Conservation (phyloP, 495 filamentous ascomycete genomes). For the Aspergillus baeticus region DNA sequence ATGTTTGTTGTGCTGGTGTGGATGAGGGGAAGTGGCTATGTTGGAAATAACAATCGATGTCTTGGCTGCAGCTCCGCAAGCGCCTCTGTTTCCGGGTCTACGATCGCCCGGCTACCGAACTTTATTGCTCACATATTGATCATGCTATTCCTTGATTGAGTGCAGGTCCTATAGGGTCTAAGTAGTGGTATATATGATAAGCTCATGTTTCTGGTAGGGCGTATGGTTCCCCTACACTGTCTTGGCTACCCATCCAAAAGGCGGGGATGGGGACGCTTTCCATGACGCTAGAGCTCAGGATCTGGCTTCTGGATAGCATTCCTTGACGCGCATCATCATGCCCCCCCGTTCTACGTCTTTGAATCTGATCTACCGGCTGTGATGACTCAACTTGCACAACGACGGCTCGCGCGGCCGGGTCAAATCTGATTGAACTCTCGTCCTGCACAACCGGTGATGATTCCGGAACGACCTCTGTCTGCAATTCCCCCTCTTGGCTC, state of each 20-base stretch:
- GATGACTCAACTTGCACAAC: slow-evolving; percentile 48
- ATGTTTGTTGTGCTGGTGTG: slow-evolving; percentile 44
- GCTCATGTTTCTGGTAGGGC: slow-evolving; percentile 24
- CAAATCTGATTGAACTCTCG: slow-evolving; percentile 13
- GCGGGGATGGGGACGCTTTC: slow-evolving; percentile 44
- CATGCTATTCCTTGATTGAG: not conserved
- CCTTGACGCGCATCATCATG: slow-evolving; percentile 17
- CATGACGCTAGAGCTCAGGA: slow-evolving; percentile 47
- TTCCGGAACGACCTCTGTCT: slow-evolving; percentile 40
- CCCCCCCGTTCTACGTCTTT: slow-evolving; percentile 6
- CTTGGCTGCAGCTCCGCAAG: slow-evolving; percentile 6
- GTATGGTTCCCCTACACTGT: slow-evolving; percentile 46
- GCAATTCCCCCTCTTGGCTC: slow-evolving; percentile 24
- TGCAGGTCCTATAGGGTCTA: not conserved
- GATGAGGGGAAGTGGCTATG: slow-evolving; percentile 2
- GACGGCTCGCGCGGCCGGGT: slow-evolving; percentile 23
- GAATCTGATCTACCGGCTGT: slow-evolving; percentile 36
- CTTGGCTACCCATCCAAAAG: slow-evolving; percentile 43
- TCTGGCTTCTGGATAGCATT: slow-evolving; percentile 36
- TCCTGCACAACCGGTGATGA: slow-evolving; percentile 35
- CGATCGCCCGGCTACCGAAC: slow-evolving; percentile 20
- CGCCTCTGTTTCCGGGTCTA: slow-evolving; percentile 21
- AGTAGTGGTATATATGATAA: slow-evolving; percentile 14
- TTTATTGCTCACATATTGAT: not conserved
- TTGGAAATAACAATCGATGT: slow-evolving; percentile 10